A percentile compares a stretch with the other conserved stretches of the same genome.
phyloP scores from a whole-genome alignment of 2,329 filamentous ascomycete genomes.

The Talaromyces sp. region DNA sequence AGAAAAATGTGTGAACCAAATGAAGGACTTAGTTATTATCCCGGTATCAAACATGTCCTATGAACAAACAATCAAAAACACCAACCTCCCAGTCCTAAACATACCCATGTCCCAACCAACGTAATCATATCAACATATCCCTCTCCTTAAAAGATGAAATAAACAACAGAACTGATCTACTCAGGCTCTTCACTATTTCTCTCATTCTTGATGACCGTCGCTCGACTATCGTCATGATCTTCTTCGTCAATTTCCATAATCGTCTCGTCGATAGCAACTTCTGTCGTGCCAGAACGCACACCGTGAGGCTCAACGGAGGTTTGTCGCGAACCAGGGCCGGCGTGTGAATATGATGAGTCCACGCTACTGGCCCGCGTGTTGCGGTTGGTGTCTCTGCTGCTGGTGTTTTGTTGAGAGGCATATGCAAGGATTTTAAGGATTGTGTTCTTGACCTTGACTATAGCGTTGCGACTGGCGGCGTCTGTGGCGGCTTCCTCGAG shows the following conservation, averaged over 20 bases:
- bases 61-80: not conserved
- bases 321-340: constrained; percentile 18
- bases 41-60: not conserved
- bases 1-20: not conserved
- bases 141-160: not conserved
- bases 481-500: constrained; percentile 49
- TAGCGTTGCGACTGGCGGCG: constrained; percentile 45
- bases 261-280: constrained; percentile 19
- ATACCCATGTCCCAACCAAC: not conserved
- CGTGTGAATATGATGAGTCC: constrained; percentile 11
- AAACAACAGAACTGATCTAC: not conserved
- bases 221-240: constrained; percentile 20
- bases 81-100: not conserved
- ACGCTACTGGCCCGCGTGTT: constrained; percentile 29
- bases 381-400: constrained; percentile 28
- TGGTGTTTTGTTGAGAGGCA: constrained; percentile 43
- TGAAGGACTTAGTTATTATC: not conserved
- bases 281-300: constrained; percentile 3
- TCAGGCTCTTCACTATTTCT: constrained; percentile 19
- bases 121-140: not conserved
- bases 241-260: constrained; percentile 22
- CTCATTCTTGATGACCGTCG: constrained; percentile 22
- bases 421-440: constrained; percentile 45
- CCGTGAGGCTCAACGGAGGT: constrained; percentile 13
- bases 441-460: constrained; percentile 48